Base-by-base conservation (phyloP, 1,139 yeast species). In the Hansenula lynferdii region DNA sequence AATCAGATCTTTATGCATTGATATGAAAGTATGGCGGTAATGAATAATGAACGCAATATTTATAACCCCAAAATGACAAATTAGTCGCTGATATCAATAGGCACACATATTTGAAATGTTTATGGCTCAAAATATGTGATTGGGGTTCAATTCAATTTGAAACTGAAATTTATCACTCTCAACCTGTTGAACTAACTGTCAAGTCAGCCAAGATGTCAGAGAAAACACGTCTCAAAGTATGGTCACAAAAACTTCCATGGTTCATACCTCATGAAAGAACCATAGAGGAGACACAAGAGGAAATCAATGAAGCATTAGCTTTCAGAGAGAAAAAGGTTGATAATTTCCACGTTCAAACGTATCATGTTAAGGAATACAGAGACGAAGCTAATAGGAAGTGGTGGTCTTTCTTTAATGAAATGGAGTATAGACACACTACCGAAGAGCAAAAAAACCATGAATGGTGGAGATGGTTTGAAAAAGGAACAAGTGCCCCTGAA, bases 401-500 rank as follows among this genome's bases (percentile, higher is more conserved):
- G 24, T 22, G 11, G 5, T 9, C 8, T 9, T 10, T 22, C 11
- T 22, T 22, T 12, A 12, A 22, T 22, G 24, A 22, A 22, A 9
- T 9, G 8, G 24, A 22, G 11, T 22, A 22, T 9, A 6, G 24
- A 6, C 11, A 22, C 11, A 7, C 11, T 6, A 6, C 8, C 24
- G 24, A 9, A 10, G 11, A 22, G 24, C 8, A 22, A 6, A 9
- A 22, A 22, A 10, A 6, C 26, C 74, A 72, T 44, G 72, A 70
- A 50, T 22, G 24, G 24, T 22, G 24, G 24, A 12, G 24, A 36
- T 80, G 86, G 86, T 80, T 75, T 53, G 75, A 75, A 47, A 75
- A 71, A 25, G 66, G 62, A 41, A 78, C 72, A 44, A 68, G 84
- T 3, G 67, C 70, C 0, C 77, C 64, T 14, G 72, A 72, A 62